Base-by-base conservation (phyloP, 805 yeast species). In the Monosporozyma unispora region DNA sequence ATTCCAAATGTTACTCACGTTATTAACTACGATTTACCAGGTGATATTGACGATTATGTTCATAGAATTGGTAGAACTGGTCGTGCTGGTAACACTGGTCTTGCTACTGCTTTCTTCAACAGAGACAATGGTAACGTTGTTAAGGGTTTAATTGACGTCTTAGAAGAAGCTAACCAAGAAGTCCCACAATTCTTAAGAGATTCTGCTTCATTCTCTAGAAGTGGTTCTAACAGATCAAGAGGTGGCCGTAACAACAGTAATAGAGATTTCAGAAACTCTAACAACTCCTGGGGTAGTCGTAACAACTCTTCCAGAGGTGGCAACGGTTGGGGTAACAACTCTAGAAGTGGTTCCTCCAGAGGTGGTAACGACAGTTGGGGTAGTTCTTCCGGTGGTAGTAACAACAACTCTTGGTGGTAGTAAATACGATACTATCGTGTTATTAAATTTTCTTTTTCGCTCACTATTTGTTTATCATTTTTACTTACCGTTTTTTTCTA, bases 61-160 rank as follows among this genome's bases (percentile, higher is more conserved):
- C 99, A 93, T 77, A 87, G 99, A 77, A 93, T 93, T 68, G 99
- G 99, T 81, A 91, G 99, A 82, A 93, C 99, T 66, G 99, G 99
- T 74, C 93, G 99, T 82, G 99, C 99, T 64, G 99, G 99, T 80
- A 93, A 93, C 76, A 82, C 85, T 54, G 99, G 99, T 86, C 78
- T 87, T 62, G 97, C 99, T 57, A 90, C 97, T 58, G 96, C 99
- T 47, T 93, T 93, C 77, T 87, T 93, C 75, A 93, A 93, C 84
- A 86, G 98, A 75, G 85, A 84, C 69, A 93, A 89, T 81, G 81
- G 78, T 66, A 89, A 89, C 66, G 78, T 95, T 62, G 91, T 81
- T 58, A 87, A 87, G 70, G 96, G 89, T 55, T 74, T 93, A 69
- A 70, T 88, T 64, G 96, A 87, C 49, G 79, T 93, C 61, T 81